These are phyloP conservation scores for Saccharomycopsis hybrid DNA, from an alignment of 1,139 yeast genomes.

Conservation along the genomic window DNA sequence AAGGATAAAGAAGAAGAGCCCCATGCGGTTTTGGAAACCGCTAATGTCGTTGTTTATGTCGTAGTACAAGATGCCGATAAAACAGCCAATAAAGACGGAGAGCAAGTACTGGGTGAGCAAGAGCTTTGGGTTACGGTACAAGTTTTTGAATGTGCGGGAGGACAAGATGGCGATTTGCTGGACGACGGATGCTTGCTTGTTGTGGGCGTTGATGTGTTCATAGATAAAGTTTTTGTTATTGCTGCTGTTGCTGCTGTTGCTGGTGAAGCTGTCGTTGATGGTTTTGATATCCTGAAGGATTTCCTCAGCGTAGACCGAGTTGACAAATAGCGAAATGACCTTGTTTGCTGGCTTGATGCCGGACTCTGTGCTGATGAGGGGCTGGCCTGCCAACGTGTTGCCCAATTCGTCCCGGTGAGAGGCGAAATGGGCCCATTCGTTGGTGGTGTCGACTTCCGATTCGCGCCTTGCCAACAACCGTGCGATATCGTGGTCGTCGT, in stretches of 20 bases:
- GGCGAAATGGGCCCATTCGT: conserved; percentile 88
- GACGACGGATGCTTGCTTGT: conserved; percentile 47
- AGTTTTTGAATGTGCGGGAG: conserved; percentile 83
- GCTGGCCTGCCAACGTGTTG: neutral
- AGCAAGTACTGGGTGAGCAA: conserved; percentile 76
- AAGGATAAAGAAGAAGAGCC: conserved; percentile 81
- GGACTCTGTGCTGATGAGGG: neutral
- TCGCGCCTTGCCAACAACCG: conserved; percentile 29
- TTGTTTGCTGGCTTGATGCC: conserved; percentile 14
- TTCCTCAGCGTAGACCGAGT: conserved; percentile 44
- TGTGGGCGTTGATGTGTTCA: conserved; percentile 22
- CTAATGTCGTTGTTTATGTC: conserved; percentile 81
- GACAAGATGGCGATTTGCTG: conserved; percentile 66
- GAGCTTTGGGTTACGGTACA: conserved; percentile 85
- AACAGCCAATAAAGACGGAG: conserved; percentile 67
- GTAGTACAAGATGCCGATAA: conserved; percentile 83
- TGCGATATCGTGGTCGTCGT: conserved; percentile 29
- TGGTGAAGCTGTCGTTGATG: conserved; percentile 26
- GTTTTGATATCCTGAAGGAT: conserved; percentile 43
- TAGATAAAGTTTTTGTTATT: conserved; percentile 1
- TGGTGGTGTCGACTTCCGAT: conserved; percentile 50
- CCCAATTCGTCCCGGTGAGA: conserved; percentile 65
- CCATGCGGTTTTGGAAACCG: conserved; percentile 93
- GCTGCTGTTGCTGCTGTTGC: conserved; percentile 13
- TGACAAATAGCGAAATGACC: conserved; percentile 35